Evolutionary conservation across 257 asterid genomes (phyloP), one percentile per base, ranked within the genome.

Genomic region (Oldenlandia corymbosa): DNA sequence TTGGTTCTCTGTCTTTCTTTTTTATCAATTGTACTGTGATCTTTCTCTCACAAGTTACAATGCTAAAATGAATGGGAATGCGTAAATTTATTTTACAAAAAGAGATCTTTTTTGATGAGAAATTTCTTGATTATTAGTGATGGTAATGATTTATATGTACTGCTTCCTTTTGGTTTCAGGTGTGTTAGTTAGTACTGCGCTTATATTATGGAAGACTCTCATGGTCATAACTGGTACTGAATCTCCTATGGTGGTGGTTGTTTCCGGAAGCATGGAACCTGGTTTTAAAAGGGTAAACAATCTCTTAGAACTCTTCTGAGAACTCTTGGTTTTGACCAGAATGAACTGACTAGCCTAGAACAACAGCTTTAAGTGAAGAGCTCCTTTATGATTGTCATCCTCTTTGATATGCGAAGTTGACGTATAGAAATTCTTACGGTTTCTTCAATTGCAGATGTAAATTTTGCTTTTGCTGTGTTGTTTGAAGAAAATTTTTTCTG

Each of bases 231-330:
- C 90, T 55, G 90, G 95, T 65, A 76, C 79, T 50, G 90, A 87
- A 80, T 84, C 93, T 23, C 93, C 93, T 10, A 78, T 85, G 50
- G 93, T 85, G 30, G 95, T 87, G 5, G 95, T 87, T 63, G 83
- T 87, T 65, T 68, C 90, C 7, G 95, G 64, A 71, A 87, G 95
- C 83, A 87, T 87, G 95, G 95, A 87, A 71, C 95, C 93, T 50
- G 95, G 88, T 27, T 83, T 87, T 67, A 62, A 68, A 58, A 84
- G 87, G 84, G 94, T 85, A 67, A 43, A n/a, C n/a, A n/a, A n/a
- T n/a, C 14, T 27, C 39, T 14, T 8, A 30, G 7, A 31, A 5
- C 17, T 10, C 16, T 34, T 34, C 9, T 34, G 42, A 16, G 31
- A 2, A 20, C 2, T 28, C 11, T 36, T 1, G 60, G 28, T 17